phyloP scores from a whole-genome alignment of 805 yeast genomes.

The Priceomyces melissophilus region DNA sequence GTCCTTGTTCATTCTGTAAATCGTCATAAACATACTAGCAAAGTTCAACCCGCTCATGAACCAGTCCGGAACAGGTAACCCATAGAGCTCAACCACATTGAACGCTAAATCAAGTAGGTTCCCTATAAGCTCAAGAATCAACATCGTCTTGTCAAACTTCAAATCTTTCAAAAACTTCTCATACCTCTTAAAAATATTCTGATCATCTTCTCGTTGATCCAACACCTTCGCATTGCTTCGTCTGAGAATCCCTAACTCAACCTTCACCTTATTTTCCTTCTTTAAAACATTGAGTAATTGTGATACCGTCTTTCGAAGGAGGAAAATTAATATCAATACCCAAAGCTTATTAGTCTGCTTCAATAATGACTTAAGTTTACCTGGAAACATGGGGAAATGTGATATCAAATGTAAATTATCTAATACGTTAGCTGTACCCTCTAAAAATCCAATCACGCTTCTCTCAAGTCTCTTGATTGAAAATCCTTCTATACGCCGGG shows the following conservation, averaged over 20 bases:
- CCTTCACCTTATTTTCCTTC: constrained; percentile 35
- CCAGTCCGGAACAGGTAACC: constrained; percentile 38
- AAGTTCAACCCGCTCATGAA: constrained; percentile 37
- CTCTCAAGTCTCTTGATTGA: constrained; percentile 30
- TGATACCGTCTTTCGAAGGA: constrained; percentile 39
- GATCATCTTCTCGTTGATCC: constrained; percentile 16
- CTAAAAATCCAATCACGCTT: constrained; percentile 27
- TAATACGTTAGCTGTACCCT: constrained; percentile 34
- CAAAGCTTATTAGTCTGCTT: constrained; percentile 43
- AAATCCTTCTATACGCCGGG: constrained; percentile 11
- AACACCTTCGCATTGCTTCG: constrained; percentile 19
- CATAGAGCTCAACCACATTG: constrained; percentile 37
- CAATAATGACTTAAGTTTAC: constrained; percentile 24
- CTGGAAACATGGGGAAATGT: constrained; percentile 42
- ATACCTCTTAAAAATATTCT: constrained; percentile 28
- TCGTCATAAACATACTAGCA: constrained; percentile 45
- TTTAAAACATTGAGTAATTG: constrained; percentile 39
- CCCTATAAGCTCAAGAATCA: constrained; percentile 38
- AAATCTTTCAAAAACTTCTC: constrained; percentile 40
- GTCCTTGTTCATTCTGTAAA: constrained; percentile 47
- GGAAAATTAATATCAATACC: constrained; percentile 38
- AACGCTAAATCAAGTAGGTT: constrained; percentile 39
- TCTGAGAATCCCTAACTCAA: constrained; percentile 31
- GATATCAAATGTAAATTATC: constrained; percentile 42
- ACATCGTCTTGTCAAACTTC: constrained; percentile 41